A percentile compares a stretch with the other conserved stretches of the same genome.
Conservation (phyloP, 1,284 basidiomycete genomes). For the Boletus coffeatus region DNA sequence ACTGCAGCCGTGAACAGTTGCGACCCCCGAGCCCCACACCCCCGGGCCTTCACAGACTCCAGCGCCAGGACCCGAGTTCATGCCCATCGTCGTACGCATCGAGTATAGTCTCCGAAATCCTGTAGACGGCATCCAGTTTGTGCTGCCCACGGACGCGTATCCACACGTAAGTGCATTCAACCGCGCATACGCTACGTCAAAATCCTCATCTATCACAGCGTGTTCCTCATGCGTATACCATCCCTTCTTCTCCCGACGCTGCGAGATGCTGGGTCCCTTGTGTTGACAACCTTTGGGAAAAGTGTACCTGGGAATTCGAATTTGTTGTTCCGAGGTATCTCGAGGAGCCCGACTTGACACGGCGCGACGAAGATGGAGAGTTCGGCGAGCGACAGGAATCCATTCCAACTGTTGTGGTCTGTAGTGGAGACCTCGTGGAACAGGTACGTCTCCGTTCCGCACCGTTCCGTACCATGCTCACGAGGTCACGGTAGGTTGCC, state of each 20-base stretch:
- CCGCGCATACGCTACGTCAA: slow-evolving; percentile 15
- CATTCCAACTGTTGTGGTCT: slow-evolving; percentile 80
- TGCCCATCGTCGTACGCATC: slow-evolving; percentile 73
- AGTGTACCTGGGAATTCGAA: slow-evolving; percentile 98
- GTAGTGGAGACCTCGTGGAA: slow-evolving; percentile 92
- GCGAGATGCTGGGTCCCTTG: slow-evolving; percentile 98
- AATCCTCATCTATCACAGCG: slow-evolving; percentile 46
- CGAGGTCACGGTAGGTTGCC: slow-evolving; percentile 53
- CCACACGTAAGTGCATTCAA: slow-evolving; percentile 65
- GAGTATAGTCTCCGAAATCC: slow-evolving; percentile 79
- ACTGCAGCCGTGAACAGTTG: slow-evolving; percentile 37
- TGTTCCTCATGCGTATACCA: slow-evolving; percentile 90
- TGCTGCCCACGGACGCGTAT: slow-evolving; percentile 73
- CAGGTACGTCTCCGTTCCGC: slow-evolving; percentile 51
- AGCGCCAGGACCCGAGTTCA: slow-evolving; percentile 57
- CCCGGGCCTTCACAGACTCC: slow-evolving; percentile 48
- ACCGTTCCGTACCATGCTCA: slow-evolving; percentile 15
- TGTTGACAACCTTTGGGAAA: slow-evolving; percentile 92
- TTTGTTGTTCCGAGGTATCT: slow-evolving; percentile 89
- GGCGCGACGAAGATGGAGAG: slow-evolving; percentile 48
- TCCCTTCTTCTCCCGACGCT: slow-evolving; percentile 83
- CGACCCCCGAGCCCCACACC: slow-evolving; percentile 74
- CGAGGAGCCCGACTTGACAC: slow-evolving; percentile 54
- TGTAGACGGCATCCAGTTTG: slow-evolving; percentile 83
- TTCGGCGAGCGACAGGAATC: slow-evolving; percentile 47